Percentiles rank a stretch among this genome's conserved stretches.
phyloP scores from a whole-genome alignment of 495 filamentous ascomycete genomes.

The Aspergillus panamensis region DNA sequence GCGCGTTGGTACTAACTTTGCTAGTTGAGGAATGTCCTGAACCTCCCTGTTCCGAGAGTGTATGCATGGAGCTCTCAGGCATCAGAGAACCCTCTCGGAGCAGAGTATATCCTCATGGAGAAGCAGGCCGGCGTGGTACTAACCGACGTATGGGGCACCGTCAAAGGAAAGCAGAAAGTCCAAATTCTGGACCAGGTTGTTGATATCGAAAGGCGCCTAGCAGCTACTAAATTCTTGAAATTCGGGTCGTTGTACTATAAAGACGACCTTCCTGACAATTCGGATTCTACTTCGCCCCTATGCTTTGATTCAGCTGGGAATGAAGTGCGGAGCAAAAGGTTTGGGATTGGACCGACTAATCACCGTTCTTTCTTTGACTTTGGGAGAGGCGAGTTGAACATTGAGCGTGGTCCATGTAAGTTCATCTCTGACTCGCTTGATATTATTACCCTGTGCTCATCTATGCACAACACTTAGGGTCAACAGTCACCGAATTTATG shows the following conservation, averaged over 20 bases:
- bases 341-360: slow-evolving; percentile 25
- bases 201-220: slow-evolving; percentile 27
- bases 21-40: slow-evolving; percentile 24
- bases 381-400: slow-evolving; percentile 23
- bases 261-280: slow-evolving; percentile 14
- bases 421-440: slow-evolving; percentile 13
- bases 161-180: slow-evolving; percentile 25
- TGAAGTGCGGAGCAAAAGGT: slow-evolving; percentile 19
- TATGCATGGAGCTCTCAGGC: slow-evolving; percentile 30
- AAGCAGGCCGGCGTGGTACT: slow-evolving; percentile 26
- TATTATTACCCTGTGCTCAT: slow-evolving; percentile 17
- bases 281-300: slow-evolving; percentile 12
- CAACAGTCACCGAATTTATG: slow-evolving; percentile 22
- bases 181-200: slow-evolving; percentile 30
- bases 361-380: slow-evolving; percentile 27
- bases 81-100: slow-evolving; percentile 28
- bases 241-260: slow-evolving; percentile 31
- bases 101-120: slow-evolving; percentile 38
- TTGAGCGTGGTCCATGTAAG: slow-evolving; percentile 31
- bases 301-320: slow-evolving; percentile 20
- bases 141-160: slow-evolving; percentile 22
- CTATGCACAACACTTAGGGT: slow-evolving; percentile 17
- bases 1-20: slow-evolving; percentile 16
- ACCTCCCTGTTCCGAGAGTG: slow-evolving; percentile 30
- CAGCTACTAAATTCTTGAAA: slow-evolving; percentile 22